A percentile compares a stretch with the other conserved stretches of the same genome.
These are phyloP conservation scores for Sugiyamaella paludigena DNA, from an alignment of 1,139 yeast species.

Conservation along the genomic window DNA sequence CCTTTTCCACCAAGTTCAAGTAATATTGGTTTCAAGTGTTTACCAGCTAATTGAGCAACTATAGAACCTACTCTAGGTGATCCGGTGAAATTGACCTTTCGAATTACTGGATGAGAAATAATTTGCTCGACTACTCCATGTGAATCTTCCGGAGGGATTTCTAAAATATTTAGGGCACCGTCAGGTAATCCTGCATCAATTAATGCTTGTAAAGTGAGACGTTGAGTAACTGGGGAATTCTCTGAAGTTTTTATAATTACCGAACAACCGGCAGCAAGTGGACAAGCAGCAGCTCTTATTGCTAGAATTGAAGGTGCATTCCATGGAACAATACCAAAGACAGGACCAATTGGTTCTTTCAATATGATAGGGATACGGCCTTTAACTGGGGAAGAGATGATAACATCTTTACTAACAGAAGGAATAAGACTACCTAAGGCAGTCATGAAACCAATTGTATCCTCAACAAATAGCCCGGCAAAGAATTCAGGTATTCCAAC, in stretches of 20 bases:
- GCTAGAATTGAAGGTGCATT: slow-evolving; percentile 48
- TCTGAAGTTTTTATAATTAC: slow-evolving; percentile 67
- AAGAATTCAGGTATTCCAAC: slow-evolving; percentile 45
- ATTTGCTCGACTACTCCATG: slow-evolving; percentile 49
- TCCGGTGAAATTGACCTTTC: slow-evolving; percentile 68
- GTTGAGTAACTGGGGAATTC: slow-evolving; percentile 60
- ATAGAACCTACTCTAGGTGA: slow-evolving; percentile 58
- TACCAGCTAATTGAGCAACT: slow-evolving; percentile 60
- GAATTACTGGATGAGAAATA: slow-evolving; percentile 54
- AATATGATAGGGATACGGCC: slow-evolving; percentile 23
- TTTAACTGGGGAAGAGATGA: background rate
- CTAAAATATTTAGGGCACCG: slow-evolving; percentile 57
- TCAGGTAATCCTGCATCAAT: slow-evolving; percentile 69
- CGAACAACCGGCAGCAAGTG: slow-evolving; percentile 64
- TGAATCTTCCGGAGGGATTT: slow-evolving; percentile 56
- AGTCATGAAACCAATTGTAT: slow-evolving; percentile 26
- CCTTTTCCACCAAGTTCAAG: slow-evolving; percentile 89
- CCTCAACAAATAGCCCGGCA: slow-evolving; percentile 43
- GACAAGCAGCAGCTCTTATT: slow-evolving; percentile 30
- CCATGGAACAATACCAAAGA: slow-evolving; percentile 50
- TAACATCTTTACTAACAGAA: too few species aligned
- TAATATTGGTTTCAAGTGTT: slow-evolving; percentile 67
- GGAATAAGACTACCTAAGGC: slow-evolving; percentile 1
- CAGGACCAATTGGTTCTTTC: slow-evolving; percentile 49
- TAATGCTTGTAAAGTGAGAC: slow-evolving; percentile 53